Conservation (phyloP, 2,329 filamentous ascomycete species). For the Ceratocystiopsis sp. region DNA sequence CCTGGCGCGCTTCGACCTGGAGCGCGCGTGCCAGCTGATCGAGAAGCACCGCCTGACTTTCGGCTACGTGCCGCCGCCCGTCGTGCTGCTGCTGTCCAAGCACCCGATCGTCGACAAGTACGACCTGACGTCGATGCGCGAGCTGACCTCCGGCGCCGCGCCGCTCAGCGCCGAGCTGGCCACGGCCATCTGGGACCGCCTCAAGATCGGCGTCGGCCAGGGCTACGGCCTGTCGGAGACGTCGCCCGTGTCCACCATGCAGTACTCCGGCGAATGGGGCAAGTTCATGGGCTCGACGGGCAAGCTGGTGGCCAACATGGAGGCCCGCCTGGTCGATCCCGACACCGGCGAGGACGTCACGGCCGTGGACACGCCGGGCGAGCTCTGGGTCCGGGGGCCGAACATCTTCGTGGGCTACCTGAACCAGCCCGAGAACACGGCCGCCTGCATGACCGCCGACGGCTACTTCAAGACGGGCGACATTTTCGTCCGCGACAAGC, state of each 20-base stretch:
- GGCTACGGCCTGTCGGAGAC: constrained; percentile 86
- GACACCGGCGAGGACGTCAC: constrained; percentile 32
- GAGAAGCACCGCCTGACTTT: constrained; percentile 63
- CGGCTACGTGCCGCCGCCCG: constrained; percentile 67
- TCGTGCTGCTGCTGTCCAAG: constrained; percentile 67
- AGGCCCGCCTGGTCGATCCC: constrained; percentile 61
- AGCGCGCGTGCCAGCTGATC: constrained; percentile 59
- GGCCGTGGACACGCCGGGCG: constrained; percentile 40
- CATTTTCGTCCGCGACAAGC: constrained; percentile 58
- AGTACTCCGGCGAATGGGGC: constrained; percentile 60
- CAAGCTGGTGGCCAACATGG: constrained; percentile 59
- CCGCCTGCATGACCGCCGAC: constrained; percentile 53
- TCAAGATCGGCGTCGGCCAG: constrained; percentile 73
- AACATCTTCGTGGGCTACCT: constrained; percentile 69
- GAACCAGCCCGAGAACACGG: constrained; percentile 54
- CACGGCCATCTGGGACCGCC: constrained; percentile 53
- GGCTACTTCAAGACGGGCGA: constrained; percentile 89
- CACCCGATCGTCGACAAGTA: constrained; percentile 64
- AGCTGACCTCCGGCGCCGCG: constrained; percentile 77
- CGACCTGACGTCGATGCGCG: constrained; percentile 60
- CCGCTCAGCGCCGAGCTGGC: constrained; percentile 70
- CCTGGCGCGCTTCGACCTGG: constrained; percentile 67
- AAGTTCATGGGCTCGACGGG: constrained; percentile 65
- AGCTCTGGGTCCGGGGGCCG: constrained; percentile 62
- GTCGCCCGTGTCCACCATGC: constrained; percentile 59